Percentiles rank a stretch among this genome's conserved stretches.
phyloP scores from a whole-genome alignment of 2,329 filamentous ascomycete genomes.

The Fusarium tjaetaba region DNA sequence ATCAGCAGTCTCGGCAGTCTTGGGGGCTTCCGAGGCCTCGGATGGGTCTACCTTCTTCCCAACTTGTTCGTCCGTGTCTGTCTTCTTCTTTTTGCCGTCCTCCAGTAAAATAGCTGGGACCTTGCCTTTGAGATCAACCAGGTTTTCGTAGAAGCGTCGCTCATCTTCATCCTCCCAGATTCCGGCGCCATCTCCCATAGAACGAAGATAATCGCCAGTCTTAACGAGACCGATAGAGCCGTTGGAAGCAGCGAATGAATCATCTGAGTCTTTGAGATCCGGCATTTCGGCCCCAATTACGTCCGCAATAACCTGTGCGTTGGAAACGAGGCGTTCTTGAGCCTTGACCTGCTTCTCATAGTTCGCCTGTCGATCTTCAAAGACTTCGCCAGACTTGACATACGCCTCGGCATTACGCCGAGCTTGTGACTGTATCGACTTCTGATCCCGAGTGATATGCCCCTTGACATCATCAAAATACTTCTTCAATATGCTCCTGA shows the following conservation, averaged over 20 bases:
- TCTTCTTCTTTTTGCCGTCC: constrained; percentile 93
- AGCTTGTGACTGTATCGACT: constrained; percentile 84
- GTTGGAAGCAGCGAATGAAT: constrained; percentile 70
- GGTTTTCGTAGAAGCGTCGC: constrained; percentile 95
- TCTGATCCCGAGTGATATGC: constrained; percentile 91
- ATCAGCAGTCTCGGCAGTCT: constrained; percentile 67
- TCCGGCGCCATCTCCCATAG: constrained; percentile 87
- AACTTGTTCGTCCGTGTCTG: constrained; percentile 81
- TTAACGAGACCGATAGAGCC: constrained; percentile 93
- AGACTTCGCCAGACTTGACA: constrained; percentile 97
- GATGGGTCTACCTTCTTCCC: constrained; percentile 75
- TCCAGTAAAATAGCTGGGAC: constrained; percentile 94
- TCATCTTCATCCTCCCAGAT: constrained; percentile 99
- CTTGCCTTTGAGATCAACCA: constrained; percentile 94
- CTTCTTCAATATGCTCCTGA: constrained; percentile 82
- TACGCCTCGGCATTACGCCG: constrained; percentile 98
- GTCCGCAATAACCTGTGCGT: constrained; percentile 91
- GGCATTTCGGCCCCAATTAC: constrained; percentile 92
- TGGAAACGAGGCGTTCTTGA: constrained; percentile 88
- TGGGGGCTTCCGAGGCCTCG: constrained; percentile 61
- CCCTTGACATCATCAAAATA: constrained; percentile 95
- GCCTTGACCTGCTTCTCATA: constrained; percentile 94
- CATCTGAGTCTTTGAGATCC: constrained; percentile 85
- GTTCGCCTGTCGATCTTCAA: constrained; percentile 94
- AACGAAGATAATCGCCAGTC: constrained; percentile 89